Percentiles rank a stretch among this genome's conserved stretches.
Evolutionary conservation across 306 rosid species (phyloP).

Genomic region (Pyrus communis): DNA sequence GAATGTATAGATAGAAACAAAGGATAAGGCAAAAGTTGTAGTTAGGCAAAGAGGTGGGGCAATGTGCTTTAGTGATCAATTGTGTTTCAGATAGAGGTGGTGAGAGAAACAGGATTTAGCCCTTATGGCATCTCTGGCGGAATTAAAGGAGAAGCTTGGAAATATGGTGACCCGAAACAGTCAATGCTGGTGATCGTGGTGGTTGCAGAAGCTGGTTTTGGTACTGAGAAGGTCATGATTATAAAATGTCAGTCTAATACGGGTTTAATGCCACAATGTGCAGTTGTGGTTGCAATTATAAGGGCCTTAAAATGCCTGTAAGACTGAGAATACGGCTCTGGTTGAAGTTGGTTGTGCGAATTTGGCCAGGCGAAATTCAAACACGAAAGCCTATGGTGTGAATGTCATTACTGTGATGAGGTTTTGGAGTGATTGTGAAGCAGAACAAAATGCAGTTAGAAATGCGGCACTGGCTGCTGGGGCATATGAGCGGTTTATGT

Average conservation of each 20-base stretch:
- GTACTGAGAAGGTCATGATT: slow-evolving; percentile 77
- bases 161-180: slow-evolving; percentile 76
- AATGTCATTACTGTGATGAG: slow-evolving; percentile 79
- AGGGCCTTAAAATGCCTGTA: slow-evolving; percentile 70
- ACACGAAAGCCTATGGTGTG: slow-evolving; percentile 61
- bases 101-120: slow-evolving; percentile 29
- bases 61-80: background rate
- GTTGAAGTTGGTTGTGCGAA: slow-evolving; percentile 75
- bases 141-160: slow-evolving; percentile 83
- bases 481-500: slow-evolving; percentile 72
- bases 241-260: slow-evolving; percentile 73
- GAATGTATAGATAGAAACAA: background rate
- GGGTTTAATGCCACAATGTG: slow-evolving; percentile 83
- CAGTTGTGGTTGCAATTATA: slow-evolving; percentile 76
- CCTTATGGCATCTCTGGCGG: slow-evolving; percentile 56
- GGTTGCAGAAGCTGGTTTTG: slow-evolving; percentile 49
- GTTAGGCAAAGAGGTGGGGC: background rate
- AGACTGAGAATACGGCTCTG: slow-evolving; percentile 56
- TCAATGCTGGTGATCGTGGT: slow-evolving; percentile 76
- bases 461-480: slow-evolving; percentile 64
- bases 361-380: slow-evolving; percentile 56
- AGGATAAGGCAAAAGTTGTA: background rate
- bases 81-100: background rate
- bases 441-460: slow-evolving; percentile 63
- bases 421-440: slow-evolving; percentile 77